A percentile compares a stretch with the other conserved stretches of the same genome.
phyloP scores from a whole-genome alignment of 371 early-diverging fungal species.

The Mucor mucedo region DNA sequence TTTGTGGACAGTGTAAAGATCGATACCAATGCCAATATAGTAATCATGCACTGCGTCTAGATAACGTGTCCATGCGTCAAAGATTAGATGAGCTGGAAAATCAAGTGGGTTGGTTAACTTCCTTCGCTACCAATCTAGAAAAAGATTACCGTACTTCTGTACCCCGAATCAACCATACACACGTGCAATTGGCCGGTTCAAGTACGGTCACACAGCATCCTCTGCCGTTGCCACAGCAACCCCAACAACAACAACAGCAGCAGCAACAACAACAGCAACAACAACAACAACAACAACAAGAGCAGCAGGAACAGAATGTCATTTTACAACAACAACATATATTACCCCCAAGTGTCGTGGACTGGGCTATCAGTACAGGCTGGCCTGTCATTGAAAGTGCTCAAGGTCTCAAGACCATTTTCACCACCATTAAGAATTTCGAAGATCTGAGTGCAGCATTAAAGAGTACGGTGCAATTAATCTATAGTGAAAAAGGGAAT shows the following conservation, averaged over 20 bases:
- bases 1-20: constrained; percentile 38
- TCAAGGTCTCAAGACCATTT: constrained; percentile 31
- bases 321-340: not conserved
- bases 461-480: constrained; percentile 21
- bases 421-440: constrained; percentile 32
- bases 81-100: constrained; percentile 35
- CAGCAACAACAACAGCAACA: not conserved
- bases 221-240: not conserved
- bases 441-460: constrained; percentile 35
- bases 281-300: not conserved
- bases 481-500: constrained; percentile 18
- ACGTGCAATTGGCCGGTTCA: constrained; percentile 9
- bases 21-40: constrained; percentile 36
- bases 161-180: constrained; percentile 16
- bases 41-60: constrained; percentile 29
- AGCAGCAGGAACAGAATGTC: not conserved
- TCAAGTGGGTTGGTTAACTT: constrained; percentile 24
- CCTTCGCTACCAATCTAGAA: constrained; percentile 17
- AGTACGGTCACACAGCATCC: not conserved
- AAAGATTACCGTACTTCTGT: constrained; percentile 21
- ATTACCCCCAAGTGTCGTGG: constrained; percentile 17
- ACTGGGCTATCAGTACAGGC: constrained; percentile 34
- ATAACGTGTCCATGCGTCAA: constrained; percentile 33
- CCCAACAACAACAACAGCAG: not conserved
- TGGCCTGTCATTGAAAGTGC: constrained; percentile 30